A percentile compares a stretch with the other conserved stretches of the same genome.
Conservation (phyloP, 805 yeast genomes). For the Babjeviella inositovora region DNA sequence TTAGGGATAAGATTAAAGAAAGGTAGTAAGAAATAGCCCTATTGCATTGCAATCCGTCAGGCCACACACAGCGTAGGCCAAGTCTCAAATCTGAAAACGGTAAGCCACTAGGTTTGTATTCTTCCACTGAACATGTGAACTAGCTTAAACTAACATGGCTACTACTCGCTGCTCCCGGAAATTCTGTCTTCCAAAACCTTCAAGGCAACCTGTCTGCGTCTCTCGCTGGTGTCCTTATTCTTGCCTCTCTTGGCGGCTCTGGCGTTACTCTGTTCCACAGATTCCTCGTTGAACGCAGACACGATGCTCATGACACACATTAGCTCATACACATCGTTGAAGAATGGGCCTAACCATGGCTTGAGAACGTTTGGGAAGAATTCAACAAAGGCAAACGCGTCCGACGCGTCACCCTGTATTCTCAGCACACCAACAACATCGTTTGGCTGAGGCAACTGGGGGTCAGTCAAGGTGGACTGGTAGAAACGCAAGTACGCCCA, state of each 20-base stretch:
- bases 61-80: no score
- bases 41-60: no score
- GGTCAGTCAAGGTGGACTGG: constrained; percentile 41
- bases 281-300: constrained; percentile 49
- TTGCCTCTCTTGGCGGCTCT: constrained; percentile 50
- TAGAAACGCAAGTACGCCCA: constrained; percentile 72
- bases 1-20: no score
- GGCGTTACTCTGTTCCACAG: constrained; percentile 58
- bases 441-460: constrained; percentile 28
- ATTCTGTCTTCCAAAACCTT: constrained; percentile 60
- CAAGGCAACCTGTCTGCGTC: constrained; percentile 64
- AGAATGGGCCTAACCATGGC: constrained; percentile 32
- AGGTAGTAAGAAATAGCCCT: no score
- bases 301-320: constrained; percentile 27
- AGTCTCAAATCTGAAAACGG: no score
- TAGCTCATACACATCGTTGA: constrained; percentile 18
- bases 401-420: constrained; percentile 75
- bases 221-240: constrained; percentile 18
- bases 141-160: no score
- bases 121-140: no score
- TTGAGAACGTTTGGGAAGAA: constrained; percentile 63
- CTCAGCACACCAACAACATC: constrained; percentile 8
- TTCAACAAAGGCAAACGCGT: constrained; percentile 67
- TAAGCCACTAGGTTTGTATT: no score
- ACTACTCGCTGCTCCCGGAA: no score